Base-by-base conservation (phyloP, 2,329 filamentous ascomycete species). In the Neonectria faginata region DNA sequence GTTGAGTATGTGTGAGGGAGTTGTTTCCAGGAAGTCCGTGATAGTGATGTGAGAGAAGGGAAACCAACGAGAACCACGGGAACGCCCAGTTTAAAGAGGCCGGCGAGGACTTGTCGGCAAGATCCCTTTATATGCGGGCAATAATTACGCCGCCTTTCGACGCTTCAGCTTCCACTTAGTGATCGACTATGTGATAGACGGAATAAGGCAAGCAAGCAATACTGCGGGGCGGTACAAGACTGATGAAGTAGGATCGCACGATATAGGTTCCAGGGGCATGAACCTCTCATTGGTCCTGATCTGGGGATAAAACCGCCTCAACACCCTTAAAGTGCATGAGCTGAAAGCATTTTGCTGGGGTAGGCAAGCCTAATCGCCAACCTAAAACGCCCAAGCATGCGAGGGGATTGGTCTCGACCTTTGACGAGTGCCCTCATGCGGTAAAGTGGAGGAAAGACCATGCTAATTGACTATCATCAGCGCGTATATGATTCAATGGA, bases 341-440 rank as follows among this genome's bases (percentile, higher is more conserved):
- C 70, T 73, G 70, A 70, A 64, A 10, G 64, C 33, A 54, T 22
- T 47, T 56, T 57, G 59, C 59, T 48, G 65, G 52, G 67, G 39
- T 51, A 48, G 12, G 39, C 36, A 62, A 67, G 56, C 70, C 36
- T 68, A 64, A 61, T 64, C 62, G 45, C 11, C 12, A 60, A 50
- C 56, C 59, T 66, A 53, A 71, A 71, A 72, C 60, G 56, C 57
- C 65, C 59, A 65, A 67, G 22, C 50, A 56, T 62, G 57, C 59
- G 60, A 48, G 54, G 52, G 14, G 10, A 27, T 45, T 59, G 42
- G 55, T 20, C 56, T 50, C 36, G 44, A 20, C 29, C 22, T 12
- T 36, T 25, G 48, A 42, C 20, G 27, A 39, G 44, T 50, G 10
- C 2, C 36, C 55, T 59, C 42, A 31, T 55, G 60, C 36, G 5